These are phyloP conservation scores for Fonsecaea monophora DNA, from an alignment of 2,329 filamentous ascomycete genomes.

Conservation along the genomic window DNA sequence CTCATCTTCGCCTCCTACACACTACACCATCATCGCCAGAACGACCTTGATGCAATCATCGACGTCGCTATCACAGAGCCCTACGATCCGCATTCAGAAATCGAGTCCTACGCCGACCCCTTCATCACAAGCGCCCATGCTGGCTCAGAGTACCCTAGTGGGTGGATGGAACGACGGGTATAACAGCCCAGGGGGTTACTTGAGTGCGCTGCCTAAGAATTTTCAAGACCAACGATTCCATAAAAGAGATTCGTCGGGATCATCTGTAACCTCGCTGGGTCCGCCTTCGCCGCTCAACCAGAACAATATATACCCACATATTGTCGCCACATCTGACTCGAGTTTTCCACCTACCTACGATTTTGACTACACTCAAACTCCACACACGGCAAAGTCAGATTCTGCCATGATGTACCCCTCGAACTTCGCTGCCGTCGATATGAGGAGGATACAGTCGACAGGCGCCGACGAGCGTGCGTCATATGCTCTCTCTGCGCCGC, in stretches of 20 bases:
- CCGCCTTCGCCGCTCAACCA: conserved; percentile 50
- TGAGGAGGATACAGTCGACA: conserved; percentile 64
- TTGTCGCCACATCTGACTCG: conserved; percentile 54
- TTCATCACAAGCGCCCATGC: conserved; percentile 36
- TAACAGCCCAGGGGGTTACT: conserved; percentile 27
- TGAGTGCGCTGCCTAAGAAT: conserved; percentile 39
- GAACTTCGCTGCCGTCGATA: conserved; percentile 60
- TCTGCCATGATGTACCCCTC: conserved; percentile 61
- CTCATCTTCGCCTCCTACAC: conserved; percentile 28
- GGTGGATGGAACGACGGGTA: conserved; percentile 39
- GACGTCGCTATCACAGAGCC: conserved; percentile 26
- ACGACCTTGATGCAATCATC: conserved; percentile 34
- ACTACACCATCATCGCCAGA: conserved; percentile 16
- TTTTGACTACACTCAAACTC: conserved; percentile 45
- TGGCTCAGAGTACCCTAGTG: conserved; percentile 35
- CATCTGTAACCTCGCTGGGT: conserved; percentile 53
- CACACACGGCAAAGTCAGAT: conserved; percentile 53
- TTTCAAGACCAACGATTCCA: conserved; percentile 43
- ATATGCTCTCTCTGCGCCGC: conserved; percentile 61
- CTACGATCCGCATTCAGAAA: conserved; percentile 38
- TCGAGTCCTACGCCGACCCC: conserved; percentile 31
- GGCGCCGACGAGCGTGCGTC: conserved; percentile 58
- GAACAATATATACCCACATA: conserved; percentile 49
- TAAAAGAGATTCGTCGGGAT: conserved; percentile 51
- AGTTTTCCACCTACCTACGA: conserved; percentile 52